Percentiles rank a stretch among this genome's conserved stretches.
These are phyloP conservation scores for Puccinia brachypodii DNA, from an alignment of 1,284 basidiomycete species.

Conservation along the genomic window DNA sequence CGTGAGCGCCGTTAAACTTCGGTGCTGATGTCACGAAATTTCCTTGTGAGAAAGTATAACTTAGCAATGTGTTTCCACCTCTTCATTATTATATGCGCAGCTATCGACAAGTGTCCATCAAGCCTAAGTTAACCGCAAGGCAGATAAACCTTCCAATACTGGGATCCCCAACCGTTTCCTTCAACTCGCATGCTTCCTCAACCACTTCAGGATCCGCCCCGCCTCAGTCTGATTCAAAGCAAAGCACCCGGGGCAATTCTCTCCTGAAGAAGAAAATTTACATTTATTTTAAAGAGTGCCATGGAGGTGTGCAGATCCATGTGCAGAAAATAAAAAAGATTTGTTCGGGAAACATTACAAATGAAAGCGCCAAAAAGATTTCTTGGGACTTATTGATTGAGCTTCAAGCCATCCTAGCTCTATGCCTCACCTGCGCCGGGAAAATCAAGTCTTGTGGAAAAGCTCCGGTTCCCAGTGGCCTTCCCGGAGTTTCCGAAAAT, in stretches of 20 bases:
- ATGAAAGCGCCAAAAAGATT: conserved; percentile 17
- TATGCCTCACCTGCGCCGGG: conserved; percentile 2
- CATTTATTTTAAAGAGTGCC: conserved; percentile 13
- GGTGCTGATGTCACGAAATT: background rate
- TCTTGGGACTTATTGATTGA: conserved; percentile 27
- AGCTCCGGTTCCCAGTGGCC: conserved; percentile 17
- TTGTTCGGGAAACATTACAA: background rate
- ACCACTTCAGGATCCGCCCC: background rate
- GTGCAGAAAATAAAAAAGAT: conserved; percentile 13
- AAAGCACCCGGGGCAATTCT: background rate
- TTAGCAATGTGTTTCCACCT: background rate
- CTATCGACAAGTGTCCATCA: background rate
- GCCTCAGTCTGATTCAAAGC: background rate
- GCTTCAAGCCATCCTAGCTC: conserved; percentile 26
- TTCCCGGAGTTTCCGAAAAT: background rate
- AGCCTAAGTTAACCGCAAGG: background rate
- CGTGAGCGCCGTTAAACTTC: background rate
- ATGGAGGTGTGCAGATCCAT: background rate
- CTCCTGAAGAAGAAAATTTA: background rate
- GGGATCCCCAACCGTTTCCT: background rate
- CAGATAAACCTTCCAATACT: background rate
- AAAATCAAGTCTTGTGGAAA: conserved; percentile 18
- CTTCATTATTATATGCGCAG: background rate
- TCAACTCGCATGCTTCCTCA: too few relatives aligned
- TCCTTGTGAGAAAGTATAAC: background rate